A percentile compares a stretch with the other conserved stretches of the same genome.
Evolutionary conservation across 768 basidiomycete genomes (phyloP).

Genomic region (Kwoniella pini): DNA sequence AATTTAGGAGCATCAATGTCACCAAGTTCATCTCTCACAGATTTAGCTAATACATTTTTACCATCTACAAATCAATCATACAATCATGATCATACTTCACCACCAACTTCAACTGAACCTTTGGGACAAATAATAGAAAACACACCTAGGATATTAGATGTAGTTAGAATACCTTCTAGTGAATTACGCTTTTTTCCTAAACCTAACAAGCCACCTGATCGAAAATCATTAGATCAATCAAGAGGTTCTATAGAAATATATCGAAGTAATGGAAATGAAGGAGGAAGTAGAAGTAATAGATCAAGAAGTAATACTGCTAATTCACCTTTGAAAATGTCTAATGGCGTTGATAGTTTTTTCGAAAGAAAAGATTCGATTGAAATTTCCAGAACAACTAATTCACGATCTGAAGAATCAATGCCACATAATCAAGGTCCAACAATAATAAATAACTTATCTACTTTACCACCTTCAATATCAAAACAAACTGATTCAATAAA

Average conservation of each 20-base stretch:
- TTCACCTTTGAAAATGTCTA: too few relatives aligned
- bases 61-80: conserved; percentile 23
- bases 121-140: background rate
- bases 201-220: conserved; percentile 13
- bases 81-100: background rate
- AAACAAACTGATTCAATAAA: background rate
- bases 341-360: too few relatives aligned
- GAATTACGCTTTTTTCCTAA: conserved; percentile 48
- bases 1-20: background rate
- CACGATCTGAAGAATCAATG: too few relatives aligned
- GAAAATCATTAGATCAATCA: background rate
- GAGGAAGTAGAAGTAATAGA: too few relatives aligned
- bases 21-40: background rate
- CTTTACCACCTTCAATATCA: conserved; percentile 23
- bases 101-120: background rate
- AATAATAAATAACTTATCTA: conserved; percentile 23
- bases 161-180: conserved; percentile 40
- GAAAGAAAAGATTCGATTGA: background rate
- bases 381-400: too few relatives aligned
- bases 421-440: background rate
- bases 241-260: conserved; percentile 2
- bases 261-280: too few relatives aligned
- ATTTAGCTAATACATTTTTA: conserved; percentile 14
- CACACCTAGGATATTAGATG: conserved; percentile 30
- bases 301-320: too few relatives aligned